Conservation (phyloP, 768 basidiomycete genomes). For the Obba rivulosa region DNA sequence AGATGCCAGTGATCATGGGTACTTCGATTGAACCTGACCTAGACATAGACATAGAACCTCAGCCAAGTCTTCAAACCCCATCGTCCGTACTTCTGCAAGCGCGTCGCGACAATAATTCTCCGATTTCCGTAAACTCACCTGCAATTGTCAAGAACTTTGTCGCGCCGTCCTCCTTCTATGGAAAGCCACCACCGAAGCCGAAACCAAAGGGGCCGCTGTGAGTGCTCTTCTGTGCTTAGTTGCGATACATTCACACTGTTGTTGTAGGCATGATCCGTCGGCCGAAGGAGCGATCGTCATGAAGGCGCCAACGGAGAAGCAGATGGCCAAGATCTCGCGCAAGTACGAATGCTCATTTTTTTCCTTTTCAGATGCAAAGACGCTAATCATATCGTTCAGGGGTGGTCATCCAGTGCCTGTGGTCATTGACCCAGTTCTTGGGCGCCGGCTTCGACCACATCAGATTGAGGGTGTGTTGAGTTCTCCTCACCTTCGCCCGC, state of each 20-base stretch:
- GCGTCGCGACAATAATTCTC: not conserved
- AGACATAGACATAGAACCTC: constrained; percentile 17
- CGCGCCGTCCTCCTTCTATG: constrained; percentile 61
- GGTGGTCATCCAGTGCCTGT: constrained; percentile 66
- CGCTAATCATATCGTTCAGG: constrained; percentile 30
- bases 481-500: not conserved
- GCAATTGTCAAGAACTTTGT: constrained; percentile 34
- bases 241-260: not conserved
- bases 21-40: constrained; percentile 23
- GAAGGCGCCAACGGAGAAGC: constrained; percentile 67
- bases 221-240: constrained; percentile 18
- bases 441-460: constrained; percentile 74
- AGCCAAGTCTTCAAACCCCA: constrained; percentile 7
- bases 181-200: constrained; percentile 26
- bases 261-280: constrained; percentile 66
- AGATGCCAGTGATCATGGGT: constrained; percentile 44
- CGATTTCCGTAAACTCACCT: constrained; percentile 12
- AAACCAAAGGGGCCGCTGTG: constrained; percentile 39
- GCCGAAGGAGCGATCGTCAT: constrained; percentile 80
- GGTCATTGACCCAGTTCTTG: constrained; percentile 85
- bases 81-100: constrained; percentile 5
- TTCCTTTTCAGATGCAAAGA: not conserved
- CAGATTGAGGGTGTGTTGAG: constrained; percentile 70
- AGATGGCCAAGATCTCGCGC: constrained; percentile 63
- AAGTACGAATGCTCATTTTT: constrained; percentile 39